Base-by-base conservation (phyloP, 305 asterid genomes). In the Fraxinus floribunda region DNA sequence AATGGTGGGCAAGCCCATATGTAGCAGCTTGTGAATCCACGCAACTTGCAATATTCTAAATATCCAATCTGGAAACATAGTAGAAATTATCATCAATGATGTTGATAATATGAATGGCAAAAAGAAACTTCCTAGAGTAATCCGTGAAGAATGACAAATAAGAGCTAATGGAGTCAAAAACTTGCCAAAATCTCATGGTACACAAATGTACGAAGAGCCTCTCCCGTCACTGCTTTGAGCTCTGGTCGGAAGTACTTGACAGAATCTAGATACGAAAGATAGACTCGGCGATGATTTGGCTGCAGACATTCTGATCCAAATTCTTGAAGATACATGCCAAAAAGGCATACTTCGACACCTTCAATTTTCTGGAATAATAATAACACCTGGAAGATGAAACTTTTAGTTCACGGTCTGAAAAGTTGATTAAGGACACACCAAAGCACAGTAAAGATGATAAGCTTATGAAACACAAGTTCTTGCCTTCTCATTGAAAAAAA, bases 291-390 rank as follows among this genome's bases (percentile, higher is more conserved):
- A 88, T 94, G 97, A 90, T 96, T 96, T 79, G 99, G 98, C 86
- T 94, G 99, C 88, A 86, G 90, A 77, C 99, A 96, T 83, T 96
- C 99, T 57, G 98, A 89, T 91, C 99, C 99, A 84, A 92, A 96
- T 90, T 96, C 99, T 90, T 96, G 99, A 85, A 96, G 97, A 55
- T 94, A 96, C 99, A 96, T 96, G 85, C 99, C 98, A 87, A 96
- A 96, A 82, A 96, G 86, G 94, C 99, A 96, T 77, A 96, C 99
- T 91, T 96, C 99, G 24, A 96, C 99, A 13, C 98, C 98, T 91
- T 96, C 99, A 79, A 96, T 96, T 87, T 91, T 92, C 90, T 96
- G 99, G 84, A 96, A 96, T 86, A 96, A 87, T 55, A 96, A 90
- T 39, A 96, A 86, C 79, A 94, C 98, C 98, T 96, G 94, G 57